Percentiles rank a stretch among this genome's conserved stretches.
These are phyloP conservation scores for Cutaneotrichosporon dermatis DNA, from an alignment of 1,284 basidiomycete genomes.

Conservation along the genomic window DNA sequence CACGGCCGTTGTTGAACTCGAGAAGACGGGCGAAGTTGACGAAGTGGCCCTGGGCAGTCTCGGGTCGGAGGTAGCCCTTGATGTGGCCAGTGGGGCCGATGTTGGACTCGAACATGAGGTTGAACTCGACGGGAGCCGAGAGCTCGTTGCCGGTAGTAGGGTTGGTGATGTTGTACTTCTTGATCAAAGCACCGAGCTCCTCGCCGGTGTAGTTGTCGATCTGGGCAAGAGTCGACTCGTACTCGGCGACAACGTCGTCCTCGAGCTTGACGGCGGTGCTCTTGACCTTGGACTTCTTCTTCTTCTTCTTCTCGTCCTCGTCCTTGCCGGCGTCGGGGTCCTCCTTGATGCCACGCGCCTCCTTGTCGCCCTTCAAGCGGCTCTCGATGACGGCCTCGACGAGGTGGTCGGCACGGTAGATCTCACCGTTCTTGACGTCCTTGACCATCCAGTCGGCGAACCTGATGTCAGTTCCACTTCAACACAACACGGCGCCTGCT, in stretches of 20 bases:
- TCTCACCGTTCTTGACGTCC: constrained; percentile 88
- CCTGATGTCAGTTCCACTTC: constrained; percentile 21
- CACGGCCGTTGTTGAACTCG: constrained; percentile 94
- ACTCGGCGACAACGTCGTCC: constrained; percentile 71
- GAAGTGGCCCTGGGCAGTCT: constrained; percentile 99
- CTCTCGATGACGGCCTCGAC: constrained; percentile 91
- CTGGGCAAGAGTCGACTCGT: constrained; percentile 79
- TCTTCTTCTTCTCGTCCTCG: constrained; percentile 68
- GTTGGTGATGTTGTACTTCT: constrained; percentile 76
- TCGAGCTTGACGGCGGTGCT: constrained; percentile 68
- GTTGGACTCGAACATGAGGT: constrained; percentile 96
- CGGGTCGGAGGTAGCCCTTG: constrained; percentile 93
- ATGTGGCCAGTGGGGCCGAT: constrained; percentile 98
- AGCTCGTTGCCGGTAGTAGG: constrained; percentile 92
- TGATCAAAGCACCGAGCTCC: constrained; percentile 82
- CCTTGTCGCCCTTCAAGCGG: constrained; percentile 81
- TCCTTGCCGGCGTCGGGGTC: constrained; percentile 56
- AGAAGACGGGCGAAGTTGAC: constrained; percentile 95
- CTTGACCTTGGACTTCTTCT: constrained; percentile 79
- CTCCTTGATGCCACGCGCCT: constrained; percentile 68
- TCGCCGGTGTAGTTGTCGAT: constrained; percentile 93
- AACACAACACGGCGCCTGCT: no score
- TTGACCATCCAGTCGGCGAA: constrained; percentile 99
- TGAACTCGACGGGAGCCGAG: constrained; percentile 90
- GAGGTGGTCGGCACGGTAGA: constrained; percentile 94